Evolutionary conservation across 1,284 basidiomycete genomes (phyloP).

Genomic region (Trichosporon coremiiforme): DNA sequence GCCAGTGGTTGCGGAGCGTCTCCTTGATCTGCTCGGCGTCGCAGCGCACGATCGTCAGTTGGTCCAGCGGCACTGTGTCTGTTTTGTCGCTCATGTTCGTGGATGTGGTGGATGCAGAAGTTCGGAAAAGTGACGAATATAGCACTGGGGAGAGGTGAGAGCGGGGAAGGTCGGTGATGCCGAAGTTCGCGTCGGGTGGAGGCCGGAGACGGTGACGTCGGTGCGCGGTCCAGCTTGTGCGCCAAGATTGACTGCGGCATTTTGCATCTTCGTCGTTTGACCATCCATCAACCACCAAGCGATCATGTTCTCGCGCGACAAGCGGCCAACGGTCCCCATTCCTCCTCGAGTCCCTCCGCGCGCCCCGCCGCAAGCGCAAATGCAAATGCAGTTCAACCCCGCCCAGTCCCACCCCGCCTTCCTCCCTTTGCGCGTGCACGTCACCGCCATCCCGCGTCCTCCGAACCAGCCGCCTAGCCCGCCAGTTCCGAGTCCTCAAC

Average conservation of each 20-base stretch:
- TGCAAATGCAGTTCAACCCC: slow-evolving; percentile 22
- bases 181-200: not conserved
- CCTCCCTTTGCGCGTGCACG: slow-evolving; percentile 30
- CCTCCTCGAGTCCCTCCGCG: not conserved
- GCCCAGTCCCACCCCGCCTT: slow-evolving; percentile 28
- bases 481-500: slow-evolving; percentile 8
- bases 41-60: slow-evolving; percentile 34
- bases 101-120: not conserved
- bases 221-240: not conserved
- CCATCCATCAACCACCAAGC: slow-evolving; percentile 3
- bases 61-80: slow-evolving; percentile 17
- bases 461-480: slow-evolving; percentile 4
- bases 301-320: slow-evolving; percentile 31
- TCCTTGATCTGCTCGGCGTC: slow-evolving; percentile 24
- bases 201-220: not conserved
- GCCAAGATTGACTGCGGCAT: not conserved
- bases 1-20: slow-evolving; percentile 21
- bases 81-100: not conserved
- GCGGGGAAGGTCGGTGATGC: slow-evolving; percentile 3
- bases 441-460: slow-evolving; percentile 10
- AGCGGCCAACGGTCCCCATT: slow-evolving; percentile 25
- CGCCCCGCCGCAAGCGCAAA: not conserved
- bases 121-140: not conserved
- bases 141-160: not conserved
- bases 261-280: not conserved